Percentiles rank a stretch among this genome's conserved stretches.
Conservation (phyloP, 805 yeast genomes). For the Metschnikowia dekortorum region DNA sequence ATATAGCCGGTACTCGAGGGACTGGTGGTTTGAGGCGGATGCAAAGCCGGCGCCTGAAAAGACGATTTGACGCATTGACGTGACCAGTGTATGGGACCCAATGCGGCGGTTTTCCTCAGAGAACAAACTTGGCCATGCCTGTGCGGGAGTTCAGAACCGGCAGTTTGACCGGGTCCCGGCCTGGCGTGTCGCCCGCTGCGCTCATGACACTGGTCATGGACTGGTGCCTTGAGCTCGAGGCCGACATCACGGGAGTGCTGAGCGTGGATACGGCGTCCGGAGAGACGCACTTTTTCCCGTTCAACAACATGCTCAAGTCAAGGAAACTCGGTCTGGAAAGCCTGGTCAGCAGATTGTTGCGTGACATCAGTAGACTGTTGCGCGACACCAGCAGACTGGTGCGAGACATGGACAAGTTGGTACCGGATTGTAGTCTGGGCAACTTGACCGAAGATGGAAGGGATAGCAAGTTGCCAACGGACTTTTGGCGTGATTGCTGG, state of each 20-base stretch:
- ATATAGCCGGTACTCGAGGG: too few species aligned
- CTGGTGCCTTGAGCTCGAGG: constrained; percentile 12
- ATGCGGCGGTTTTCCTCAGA: not conserved
- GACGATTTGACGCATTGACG: too few species aligned
- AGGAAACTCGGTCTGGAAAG: constrained; percentile 1
- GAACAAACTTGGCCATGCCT: not conserved
- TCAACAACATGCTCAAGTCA: constrained; percentile 7
- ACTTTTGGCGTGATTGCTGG: constrained; percentile 11
- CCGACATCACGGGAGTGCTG: constrained; percentile 16
- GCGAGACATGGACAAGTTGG: constrained; percentile 3
- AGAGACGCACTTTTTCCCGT: constrained; percentile 16
- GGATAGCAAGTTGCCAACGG: not conserved
- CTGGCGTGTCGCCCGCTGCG: not conserved
- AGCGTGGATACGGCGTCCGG: constrained; percentile 17
- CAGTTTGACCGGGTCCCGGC: not conserved
- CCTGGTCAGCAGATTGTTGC: constrained; percentile 1
- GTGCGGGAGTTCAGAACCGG: not conserved
- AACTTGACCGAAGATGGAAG: constrained; percentile 4
- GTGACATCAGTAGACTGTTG: constrained; percentile 1
- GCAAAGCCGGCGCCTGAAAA: too few species aligned
- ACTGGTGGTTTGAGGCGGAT: too few species aligned
- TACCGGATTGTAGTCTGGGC: constrained; percentile 1
- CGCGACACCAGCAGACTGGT: not conserved
- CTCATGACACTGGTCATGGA: constrained; percentile 10
- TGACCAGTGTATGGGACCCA: too few species aligned